phyloP scores from a whole-genome alignment of 169 alveolate species.

The Cryptosporidium xiaoi region DNA sequence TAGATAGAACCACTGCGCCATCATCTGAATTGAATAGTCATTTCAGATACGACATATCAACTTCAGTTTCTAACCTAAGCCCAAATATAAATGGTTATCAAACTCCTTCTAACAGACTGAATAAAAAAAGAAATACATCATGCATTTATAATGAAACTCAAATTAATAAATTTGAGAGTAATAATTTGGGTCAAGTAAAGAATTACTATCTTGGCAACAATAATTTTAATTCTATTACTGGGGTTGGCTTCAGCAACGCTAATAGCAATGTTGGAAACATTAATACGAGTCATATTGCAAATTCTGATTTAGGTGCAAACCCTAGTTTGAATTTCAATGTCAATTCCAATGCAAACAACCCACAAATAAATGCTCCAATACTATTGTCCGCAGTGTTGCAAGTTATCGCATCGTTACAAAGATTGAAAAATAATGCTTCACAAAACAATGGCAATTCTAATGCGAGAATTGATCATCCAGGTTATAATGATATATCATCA shows the following conservation, averaged over 20 bases:
- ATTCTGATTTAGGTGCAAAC: background rate
- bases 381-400: slow-evolving; percentile 64
- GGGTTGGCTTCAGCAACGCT: background rate
- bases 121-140: slow-evolving; percentile 12
- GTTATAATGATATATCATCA: background rate
- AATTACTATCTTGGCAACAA: background rate
- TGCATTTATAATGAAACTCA: too few species aligned
- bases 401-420: slow-evolving; percentile 62
- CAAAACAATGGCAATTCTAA: background rate
- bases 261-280: background rate
- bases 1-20: slow-evolving; percentile 70
- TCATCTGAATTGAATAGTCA: slow-evolving; percentile 27
- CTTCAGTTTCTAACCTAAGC: slow-evolving; percentile 19
- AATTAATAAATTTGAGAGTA: too few species aligned
- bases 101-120: slow-evolving; percentile 34
- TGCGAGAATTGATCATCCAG: background rate
- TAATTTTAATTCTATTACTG: background rate
- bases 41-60: slow-evolving; percentile 7
- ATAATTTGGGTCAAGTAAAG: too few species aligned
- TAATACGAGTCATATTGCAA: background rate
- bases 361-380: slow-evolving; percentile 36
- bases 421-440: slow-evolving; percentile 14
- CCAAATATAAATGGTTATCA: slow-evolving; percentile 21
- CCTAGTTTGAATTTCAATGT: background rate
- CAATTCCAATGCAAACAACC: background rate